phyloP scores from a whole-genome alignment of 2,329 filamentous ascomycete genomes.

The Cladosporium phlei region DNA sequence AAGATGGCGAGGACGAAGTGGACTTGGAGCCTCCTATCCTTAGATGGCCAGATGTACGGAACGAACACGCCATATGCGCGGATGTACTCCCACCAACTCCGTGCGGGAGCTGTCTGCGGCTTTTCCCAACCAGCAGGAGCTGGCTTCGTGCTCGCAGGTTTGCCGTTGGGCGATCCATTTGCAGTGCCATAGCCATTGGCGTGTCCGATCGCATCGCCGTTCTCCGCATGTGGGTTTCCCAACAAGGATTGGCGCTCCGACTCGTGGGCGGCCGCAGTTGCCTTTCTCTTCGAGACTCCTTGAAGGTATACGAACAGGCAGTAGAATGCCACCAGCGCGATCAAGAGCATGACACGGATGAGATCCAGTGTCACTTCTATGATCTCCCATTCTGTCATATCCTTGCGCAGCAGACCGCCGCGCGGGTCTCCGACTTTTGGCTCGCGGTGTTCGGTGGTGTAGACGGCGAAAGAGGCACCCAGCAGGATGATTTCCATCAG shows the following conservation, averaged over 20 bases:
- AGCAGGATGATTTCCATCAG: conserved; percentile 69
- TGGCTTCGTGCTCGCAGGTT: conserved; percentile 47
- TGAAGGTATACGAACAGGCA: conserved; percentile 47
- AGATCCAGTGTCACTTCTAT: conserved; percentile 63
- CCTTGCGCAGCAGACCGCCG: conserved; percentile 31
- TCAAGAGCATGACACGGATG: conserved; percentile 62
- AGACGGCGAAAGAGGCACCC: conserved; percentile 62
- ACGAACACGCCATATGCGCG: conserved; percentile 91
- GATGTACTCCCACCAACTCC: conserved; percentile 94
- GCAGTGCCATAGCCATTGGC: conserved; percentile 47
- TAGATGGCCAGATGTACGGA: conserved; percentile 92
- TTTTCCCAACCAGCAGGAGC: conserved; percentile 76
- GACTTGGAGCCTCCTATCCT: conserved; percentile 67
- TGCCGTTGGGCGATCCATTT: conserved; percentile 42
- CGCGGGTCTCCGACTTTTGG: conserved; percentile 47
- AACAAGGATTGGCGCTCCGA: conserved; percentile 53
- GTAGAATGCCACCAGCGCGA: conserved; percentile 58
- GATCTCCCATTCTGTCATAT: conserved; percentile 56
- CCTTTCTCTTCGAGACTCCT: conserved; percentile 15
- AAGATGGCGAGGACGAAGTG: conserved; percentile 77
- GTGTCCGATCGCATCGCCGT: conserved; percentile 38
- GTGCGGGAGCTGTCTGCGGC: conserved; percentile 76
- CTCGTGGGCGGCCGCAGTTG: conserved; percentile 27
- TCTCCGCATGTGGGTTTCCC: conserved; percentile 41
- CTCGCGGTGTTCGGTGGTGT: conserved; percentile 63